A percentile compares a stretch with the other conserved stretches of the same genome.
Conservation (phyloP, 2,329 filamentous ascomycete genomes). For the Cercospora sesami region DNA sequence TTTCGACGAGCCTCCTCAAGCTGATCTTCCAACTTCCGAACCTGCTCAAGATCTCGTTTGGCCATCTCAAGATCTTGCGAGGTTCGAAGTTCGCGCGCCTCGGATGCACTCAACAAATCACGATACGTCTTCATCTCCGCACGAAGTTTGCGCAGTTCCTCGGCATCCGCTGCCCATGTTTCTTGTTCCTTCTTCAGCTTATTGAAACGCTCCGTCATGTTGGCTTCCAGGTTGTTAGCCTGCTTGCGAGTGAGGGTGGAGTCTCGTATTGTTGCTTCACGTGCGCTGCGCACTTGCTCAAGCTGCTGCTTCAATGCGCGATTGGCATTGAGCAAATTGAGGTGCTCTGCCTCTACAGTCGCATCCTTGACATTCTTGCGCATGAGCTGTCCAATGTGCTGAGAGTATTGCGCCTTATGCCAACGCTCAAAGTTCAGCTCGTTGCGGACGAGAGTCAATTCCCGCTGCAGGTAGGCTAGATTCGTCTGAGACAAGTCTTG, state of each 20-base stretch:
- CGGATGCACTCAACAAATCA: conserved; percentile 62
- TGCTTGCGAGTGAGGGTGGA: conserved; percentile 56
- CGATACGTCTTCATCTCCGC: conserved; percentile 64
- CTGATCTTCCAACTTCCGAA: conserved; percentile 60
- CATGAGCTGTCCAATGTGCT: conserved; percentile 76
- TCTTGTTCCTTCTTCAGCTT: conserved; percentile 39
- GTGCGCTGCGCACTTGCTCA: conserved; percentile 38
- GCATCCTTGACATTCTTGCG: conserved; percentile 73
- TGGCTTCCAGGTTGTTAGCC: conserved; percentile 71
- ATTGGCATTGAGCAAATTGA: conserved; percentile 76
- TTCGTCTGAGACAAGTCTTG: conserved; percentile 36
- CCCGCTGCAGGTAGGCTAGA: conserved; percentile 64
- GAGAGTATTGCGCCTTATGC: conserved; percentile 78
- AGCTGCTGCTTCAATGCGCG: conserved; percentile 70
- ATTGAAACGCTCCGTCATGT: conserved; percentile 36
- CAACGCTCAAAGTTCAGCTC: conserved; percentile 82
- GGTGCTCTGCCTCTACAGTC: conserved; percentile 76
- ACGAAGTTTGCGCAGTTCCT: conserved; percentile 58
- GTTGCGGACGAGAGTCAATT: conserved; percentile 74
- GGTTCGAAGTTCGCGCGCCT: conserved; percentile 65
- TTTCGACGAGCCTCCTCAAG: conserved; percentile 61
- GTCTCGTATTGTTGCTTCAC: conserved; percentile 38
- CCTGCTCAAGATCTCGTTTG: conserved; percentile 61
- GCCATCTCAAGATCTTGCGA: conserved; percentile 65
- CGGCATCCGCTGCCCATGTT: conserved; percentile 53